Conservation (phyloP, 225 moss, liverwort and hornwort genomes). For the Neckera pumila region DNA sequence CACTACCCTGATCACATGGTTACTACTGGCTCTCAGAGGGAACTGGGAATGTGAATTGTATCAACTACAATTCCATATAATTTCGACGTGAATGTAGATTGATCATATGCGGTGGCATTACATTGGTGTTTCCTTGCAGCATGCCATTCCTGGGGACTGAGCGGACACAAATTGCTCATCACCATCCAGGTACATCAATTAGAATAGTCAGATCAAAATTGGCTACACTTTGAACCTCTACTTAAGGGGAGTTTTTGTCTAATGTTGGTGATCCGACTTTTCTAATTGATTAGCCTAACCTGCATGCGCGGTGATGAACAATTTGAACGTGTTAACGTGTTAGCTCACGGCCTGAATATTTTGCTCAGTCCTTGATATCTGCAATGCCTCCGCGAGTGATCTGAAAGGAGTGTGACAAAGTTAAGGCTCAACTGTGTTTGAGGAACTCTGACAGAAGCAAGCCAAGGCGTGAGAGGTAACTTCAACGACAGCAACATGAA, state of each 20-base stretch:
- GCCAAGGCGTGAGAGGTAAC: background rate
- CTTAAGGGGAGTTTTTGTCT: background rate
- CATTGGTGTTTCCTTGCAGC: background rate
- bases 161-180: background rate
- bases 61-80: background rate
- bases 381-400: conserved; percentile 45
- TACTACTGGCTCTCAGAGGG: background rate
- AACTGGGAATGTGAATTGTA: background rate
- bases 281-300: background rate
- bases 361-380: conserved; percentile 39
- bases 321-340: background rate
- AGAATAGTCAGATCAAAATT: background rate
- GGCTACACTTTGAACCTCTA: background rate
- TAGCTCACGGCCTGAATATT: background rate
- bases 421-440: conserved; percentile 6
- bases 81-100: background rate
- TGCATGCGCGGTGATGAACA: background rate
- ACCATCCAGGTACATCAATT: background rate
- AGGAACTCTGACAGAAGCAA: background rate
- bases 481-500: background rate
- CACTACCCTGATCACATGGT: background rate
- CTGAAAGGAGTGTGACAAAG: conserved; percentile 32
- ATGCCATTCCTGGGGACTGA: background rate
- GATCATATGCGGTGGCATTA: background rate
- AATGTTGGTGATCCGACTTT: background rate